Conservation (phyloP, 2,329 filamentous ascomycete species). For the Phymatotrichopsis omnivora region DNA sequence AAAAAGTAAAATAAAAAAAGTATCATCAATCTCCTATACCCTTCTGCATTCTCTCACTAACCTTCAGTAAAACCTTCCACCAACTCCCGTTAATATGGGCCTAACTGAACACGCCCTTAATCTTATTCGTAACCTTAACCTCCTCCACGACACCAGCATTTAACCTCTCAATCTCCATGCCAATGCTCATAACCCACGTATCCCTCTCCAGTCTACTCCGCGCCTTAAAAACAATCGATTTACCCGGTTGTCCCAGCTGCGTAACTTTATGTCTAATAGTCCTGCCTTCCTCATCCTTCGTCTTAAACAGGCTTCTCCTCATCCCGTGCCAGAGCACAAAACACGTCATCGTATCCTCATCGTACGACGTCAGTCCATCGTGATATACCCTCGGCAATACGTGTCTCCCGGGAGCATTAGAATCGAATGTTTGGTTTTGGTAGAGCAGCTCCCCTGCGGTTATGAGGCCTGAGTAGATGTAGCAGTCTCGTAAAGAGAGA, state of each 20-base stretch:
- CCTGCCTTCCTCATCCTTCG: constrained; percentile 35
- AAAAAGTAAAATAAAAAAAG: constrained; percentile 5
- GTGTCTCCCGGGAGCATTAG: constrained; percentile 49
- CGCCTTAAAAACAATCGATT: constrained; percentile 56
- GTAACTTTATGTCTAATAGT: constrained; percentile 47
- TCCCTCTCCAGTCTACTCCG: constrained; percentile 55
- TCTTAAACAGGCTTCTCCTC: constrained; percentile 47
- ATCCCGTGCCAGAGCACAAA: constrained; percentile 57
- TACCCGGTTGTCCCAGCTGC: constrained; percentile 49
- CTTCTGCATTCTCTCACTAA: too few species aligned
- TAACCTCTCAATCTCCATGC: constrained; percentile 54
- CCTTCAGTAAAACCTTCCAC: not conserved
- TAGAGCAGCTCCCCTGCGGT: constrained; percentile 54
- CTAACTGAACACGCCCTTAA: constrained; percentile 11
- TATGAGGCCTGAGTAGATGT: constrained; percentile 54
- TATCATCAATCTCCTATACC: constrained; percentile 29
- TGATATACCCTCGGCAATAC: constrained; percentile 51
- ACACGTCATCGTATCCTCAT: constrained; percentile 56
- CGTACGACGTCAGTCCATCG: constrained; percentile 51
- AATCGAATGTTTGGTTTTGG: constrained; percentile 54
- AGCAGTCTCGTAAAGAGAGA: constrained; percentile 52
- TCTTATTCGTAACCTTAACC: constrained; percentile 20
- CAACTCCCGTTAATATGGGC: not conserved
- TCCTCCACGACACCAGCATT: constrained; percentile 35
- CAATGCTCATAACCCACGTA: constrained; percentile 56